Conservation (phyloP, 176 grass and related monocot genomes). For the Musa schizocarpa region DNA sequence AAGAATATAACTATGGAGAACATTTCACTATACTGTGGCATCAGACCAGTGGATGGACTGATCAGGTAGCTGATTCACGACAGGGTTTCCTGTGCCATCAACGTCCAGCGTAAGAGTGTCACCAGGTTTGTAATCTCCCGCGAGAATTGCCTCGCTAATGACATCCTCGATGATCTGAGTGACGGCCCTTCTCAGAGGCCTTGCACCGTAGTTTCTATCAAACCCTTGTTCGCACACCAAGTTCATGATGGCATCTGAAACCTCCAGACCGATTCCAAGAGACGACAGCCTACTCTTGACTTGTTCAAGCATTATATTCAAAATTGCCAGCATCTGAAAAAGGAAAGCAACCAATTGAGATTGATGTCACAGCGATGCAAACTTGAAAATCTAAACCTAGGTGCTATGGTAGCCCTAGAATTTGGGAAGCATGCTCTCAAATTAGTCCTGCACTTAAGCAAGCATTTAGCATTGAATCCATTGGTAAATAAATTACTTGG, state of each 20-base stretch:
- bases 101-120: conserved; percentile 67
- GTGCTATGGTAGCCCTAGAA: neutral
- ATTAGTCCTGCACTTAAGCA: no score
- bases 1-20: neutral
- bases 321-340: conserved; percentile 81
- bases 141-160: conserved; percentile 80
- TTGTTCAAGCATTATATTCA: conserved; percentile 89
- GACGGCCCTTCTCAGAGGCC: conserved; percentile 71
- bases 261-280: conserved; percentile 61
- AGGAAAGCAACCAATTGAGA: neutral
- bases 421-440: no score
- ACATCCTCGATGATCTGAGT: conserved; percentile 72
- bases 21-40: conserved; percentile 13
- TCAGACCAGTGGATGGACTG: conserved; percentile 48
- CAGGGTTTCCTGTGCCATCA: conserved; percentile 45
- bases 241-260: conserved; percentile 60
- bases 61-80: conserved; percentile 34
- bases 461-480: no score
- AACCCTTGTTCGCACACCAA: conserved; percentile 75
- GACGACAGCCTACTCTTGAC: conserved; percentile 66
- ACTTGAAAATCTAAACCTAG: neutral
- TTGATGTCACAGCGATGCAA: neutral
- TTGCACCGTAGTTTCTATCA: conserved; percentile 71
- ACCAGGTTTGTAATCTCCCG: conserved; percentile 67
- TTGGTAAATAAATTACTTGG: no score